Evolutionary conservation across 768 basidiomycete species (phyloP), one percentile per base, ranked within the genome.

Genomic region (Arthromyces matolae): DNA sequence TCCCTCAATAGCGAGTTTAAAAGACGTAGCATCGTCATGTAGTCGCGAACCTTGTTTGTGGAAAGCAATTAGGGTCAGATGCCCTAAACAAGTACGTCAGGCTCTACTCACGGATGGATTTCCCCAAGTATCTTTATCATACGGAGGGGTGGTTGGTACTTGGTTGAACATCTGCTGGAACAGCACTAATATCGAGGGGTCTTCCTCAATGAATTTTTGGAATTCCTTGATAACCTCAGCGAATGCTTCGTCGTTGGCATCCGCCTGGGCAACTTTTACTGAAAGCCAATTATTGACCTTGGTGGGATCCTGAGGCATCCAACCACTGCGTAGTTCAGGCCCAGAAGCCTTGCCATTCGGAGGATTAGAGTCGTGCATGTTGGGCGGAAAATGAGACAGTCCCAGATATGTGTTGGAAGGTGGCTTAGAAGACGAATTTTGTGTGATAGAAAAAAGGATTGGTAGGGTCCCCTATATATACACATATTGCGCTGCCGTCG

Each of bases 1-100:
- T 68, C 64, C n/a, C 54, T 55, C 37, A 79, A 51, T 58, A 78
- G 62, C 39, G 64, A 56, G 55, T 79, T 69, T 59, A 80, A 62
- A 10, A 73, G 57, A 9, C 39, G 40, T 14, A 76, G 60, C 62
- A 78, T 64, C 33, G 65, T 61, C 48, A 63, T 59, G 54, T 74
- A 76, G 54, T 76, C 67, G 10, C 62, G 57, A 20, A 79, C 65
- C 64, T 71, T 34, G 23, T 9, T n/a, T 5, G 23, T 14, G 20
- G 8, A 22, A 39, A 22, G 13, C 13, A n/a, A 23, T 19, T 3
- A 16, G 10, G 8, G 8, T 20, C 29, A 18, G 27, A 14, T 13
- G 18, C n/a, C n/a, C n/a, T n/a, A n/a, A n/a, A n/a, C n/a, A n/a
- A n/a, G 3, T 4, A 14, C 3, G 4, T 5, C 22, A 3, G 16